Evolutionary conservation across 1,139 yeast genomes (phyloP).

Genomic region (Nakaseomyces nivariensis): DNA sequence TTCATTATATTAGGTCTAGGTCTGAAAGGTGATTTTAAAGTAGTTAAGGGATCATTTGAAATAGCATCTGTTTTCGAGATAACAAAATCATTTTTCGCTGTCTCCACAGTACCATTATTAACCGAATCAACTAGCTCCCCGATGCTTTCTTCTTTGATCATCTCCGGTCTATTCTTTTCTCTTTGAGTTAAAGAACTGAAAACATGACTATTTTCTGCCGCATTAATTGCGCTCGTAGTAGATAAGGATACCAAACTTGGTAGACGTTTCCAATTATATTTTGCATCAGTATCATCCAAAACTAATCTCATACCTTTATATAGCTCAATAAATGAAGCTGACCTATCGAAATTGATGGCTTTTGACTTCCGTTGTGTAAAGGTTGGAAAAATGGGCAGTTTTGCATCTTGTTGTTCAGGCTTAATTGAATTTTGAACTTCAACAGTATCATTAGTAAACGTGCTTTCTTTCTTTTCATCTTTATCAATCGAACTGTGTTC

Average conservation of each 20-base stretch:
- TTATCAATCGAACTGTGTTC: too few species aligned
- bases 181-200: conserved; percentile 3
- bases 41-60: background rate
- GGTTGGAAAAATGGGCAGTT: conserved; percentile 1
- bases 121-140: background rate
- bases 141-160: background rate
- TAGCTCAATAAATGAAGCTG: conserved; percentile 24
- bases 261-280: conserved; percentile 25
- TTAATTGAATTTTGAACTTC: background rate
- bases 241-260: conserved; percentile 18
- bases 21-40: conserved; percentile 1
- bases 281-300: conserved; percentile 25
- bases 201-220: background rate
- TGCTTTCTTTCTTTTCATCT: background rate
- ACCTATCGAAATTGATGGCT: conserved; percentile 9
- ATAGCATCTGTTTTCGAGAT: background rate
- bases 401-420: background rate
- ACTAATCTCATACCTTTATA: conserved; percentile 26
- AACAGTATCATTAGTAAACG: background rate
- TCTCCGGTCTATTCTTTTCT: background rate
- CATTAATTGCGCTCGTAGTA: conserved; percentile 7
- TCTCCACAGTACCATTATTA: background rate
- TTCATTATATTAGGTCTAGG: background rate
- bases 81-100: background rate
- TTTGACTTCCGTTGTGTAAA: background rate